Evolutionary conservation across 2,329 filamentous ascomycete genomes (phyloP).

Genomic region (Penicillium sumatraense): DNA sequence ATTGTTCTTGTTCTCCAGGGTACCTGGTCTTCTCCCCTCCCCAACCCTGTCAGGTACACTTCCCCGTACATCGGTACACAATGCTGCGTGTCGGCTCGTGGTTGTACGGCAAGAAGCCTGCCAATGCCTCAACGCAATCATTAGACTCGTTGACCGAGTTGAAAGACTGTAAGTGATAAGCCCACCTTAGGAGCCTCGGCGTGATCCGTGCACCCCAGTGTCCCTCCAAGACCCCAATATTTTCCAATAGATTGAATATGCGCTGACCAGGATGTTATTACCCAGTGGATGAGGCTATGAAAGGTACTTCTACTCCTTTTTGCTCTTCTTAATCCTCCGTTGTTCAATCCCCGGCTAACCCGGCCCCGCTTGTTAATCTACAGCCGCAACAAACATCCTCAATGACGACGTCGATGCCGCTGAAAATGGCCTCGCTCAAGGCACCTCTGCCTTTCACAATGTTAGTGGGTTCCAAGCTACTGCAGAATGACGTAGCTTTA

Average conservation of each 20-base stretch:
- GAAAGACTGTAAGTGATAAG: conserved; percentile 49
- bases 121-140: conserved; percentile 56
- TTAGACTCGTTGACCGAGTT: conserved; percentile 63
- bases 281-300: conserved; percentile 48
- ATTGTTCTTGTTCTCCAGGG: neutral
- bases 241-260: neutral
- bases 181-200: neutral
- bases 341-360: conserved; percentile 1
- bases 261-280: conserved; percentile 26
- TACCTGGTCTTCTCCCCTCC: neutral
- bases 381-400: conserved; percentile 74
- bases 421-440: conserved; percentile 71
- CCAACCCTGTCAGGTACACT: neutral
- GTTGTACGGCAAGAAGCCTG: conserved; percentile 50
- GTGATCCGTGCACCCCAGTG: conserved; percentile 1
- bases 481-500: neutral
- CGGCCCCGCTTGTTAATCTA: conserved; percentile 9
- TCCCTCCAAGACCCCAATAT: conserved; percentile 2
- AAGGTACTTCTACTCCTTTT: too few species aligned
- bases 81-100: conserved; percentile 51
- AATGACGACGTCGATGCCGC: conserved; percentile 89
- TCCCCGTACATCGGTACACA: conserved; percentile 6
- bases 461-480: conserved; percentile 41
- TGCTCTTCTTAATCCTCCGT: too few species aligned
- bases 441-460: conserved; percentile 84